Conservation (phyloP, 1,284 basidiomycete species). For the Fomes fomentarius region DNA sequence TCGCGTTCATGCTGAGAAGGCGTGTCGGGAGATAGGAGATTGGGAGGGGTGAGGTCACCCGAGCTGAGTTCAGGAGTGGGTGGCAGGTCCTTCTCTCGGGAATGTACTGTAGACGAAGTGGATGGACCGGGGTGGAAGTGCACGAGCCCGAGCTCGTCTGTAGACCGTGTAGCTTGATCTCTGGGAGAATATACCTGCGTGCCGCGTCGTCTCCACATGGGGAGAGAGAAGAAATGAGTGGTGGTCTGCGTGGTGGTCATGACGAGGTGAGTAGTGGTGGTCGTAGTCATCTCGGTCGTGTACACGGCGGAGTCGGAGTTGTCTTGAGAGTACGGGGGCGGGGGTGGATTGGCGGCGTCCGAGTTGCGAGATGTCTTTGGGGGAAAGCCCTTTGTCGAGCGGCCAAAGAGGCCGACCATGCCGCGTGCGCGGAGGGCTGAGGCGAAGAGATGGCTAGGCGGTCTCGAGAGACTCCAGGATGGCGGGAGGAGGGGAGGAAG, state of each 20-base stretch:
- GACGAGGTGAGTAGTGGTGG: constrained; percentile 52
- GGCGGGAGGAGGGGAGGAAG: constrained; percentile 9
- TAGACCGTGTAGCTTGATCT: constrained; percentile 21
- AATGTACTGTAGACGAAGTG: constrained; percentile 30
- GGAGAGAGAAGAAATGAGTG: constrained; percentile 67
- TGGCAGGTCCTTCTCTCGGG: constrained; percentile 67
- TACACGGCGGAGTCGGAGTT: constrained; percentile 41
- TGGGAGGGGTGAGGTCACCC: constrained; percentile 16
- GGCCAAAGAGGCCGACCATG: constrained; percentile 45
- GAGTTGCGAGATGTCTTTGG: constrained; percentile 23
- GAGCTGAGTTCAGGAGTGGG: constrained; percentile 52
- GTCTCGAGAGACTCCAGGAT: constrained; percentile 18
- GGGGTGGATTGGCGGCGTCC: constrained; percentile 36
- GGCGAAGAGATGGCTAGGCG: constrained; percentile 11
- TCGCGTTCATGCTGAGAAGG: constrained; percentile 10
- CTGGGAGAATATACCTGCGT: constrained; percentile 27
- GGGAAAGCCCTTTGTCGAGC: constrained; percentile 33
- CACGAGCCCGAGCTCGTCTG: constrained; percentile 35
- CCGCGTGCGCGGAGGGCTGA: constrained; percentile 25
- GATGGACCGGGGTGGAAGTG: constrained; percentile 13
- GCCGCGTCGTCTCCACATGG: constrained; percentile 61
- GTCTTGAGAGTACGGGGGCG: constrained; percentile 44
- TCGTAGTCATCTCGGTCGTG: constrained; percentile 47
- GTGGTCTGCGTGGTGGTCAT: constrained; percentile 54
- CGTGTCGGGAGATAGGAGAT: constrained; percentile 11